Base-by-base conservation (phyloP, 1,139 yeast species). In the Ogataea hybrid region DNA sequence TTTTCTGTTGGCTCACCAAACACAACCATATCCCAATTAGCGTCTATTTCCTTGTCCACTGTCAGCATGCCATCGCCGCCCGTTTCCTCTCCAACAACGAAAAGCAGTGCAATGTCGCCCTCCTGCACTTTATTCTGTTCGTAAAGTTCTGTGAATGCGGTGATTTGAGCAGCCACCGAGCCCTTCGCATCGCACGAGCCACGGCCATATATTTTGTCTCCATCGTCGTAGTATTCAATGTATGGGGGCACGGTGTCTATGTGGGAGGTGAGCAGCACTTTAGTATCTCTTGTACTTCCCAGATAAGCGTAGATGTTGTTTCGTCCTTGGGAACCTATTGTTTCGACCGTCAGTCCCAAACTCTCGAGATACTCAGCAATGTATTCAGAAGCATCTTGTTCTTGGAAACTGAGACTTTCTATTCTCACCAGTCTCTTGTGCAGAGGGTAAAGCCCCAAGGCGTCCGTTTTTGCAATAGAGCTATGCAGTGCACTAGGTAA, bases 1-100 rank as follows among this genome's bases (percentile, higher is more conserved):
- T 74, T 66, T 51, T 81, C 88, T 0, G 90, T 82, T 15, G 90
- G 89, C 56, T 83, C 90, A 11, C 89, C 89, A 60, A 82, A 82
- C 34, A 83, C 72, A 18, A 76, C 88, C 4, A 73, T 55, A 6
- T 76, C 77, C 86, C 87, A 83, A 2, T 61, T 56, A 10, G 72
- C 73, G 22, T 69, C 70, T 6, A 55, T 42, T 11, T 43, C 40
- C 38, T 55, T 49, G 42, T 55, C 50, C 2, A 76, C 84, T 22
- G 58, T 49, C 25, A 48, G 54, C 85, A 82, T 81, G 14, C 90
- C 89, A 23, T 61, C 59, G 12, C 89, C 89, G 30, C 72, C 73
- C 25, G 70, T 68, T 56, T 84, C 90, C 59, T 83, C 90, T 5
- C 83, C 85, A 7, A 81, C 84, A 7, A 82, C 90, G 56, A 68